These are phyloP conservation scores for Thermothelomyces thermophilus DNA, from an alignment of 2,329 filamentous ascomycete genomes.

Conservation along the genomic window DNA sequence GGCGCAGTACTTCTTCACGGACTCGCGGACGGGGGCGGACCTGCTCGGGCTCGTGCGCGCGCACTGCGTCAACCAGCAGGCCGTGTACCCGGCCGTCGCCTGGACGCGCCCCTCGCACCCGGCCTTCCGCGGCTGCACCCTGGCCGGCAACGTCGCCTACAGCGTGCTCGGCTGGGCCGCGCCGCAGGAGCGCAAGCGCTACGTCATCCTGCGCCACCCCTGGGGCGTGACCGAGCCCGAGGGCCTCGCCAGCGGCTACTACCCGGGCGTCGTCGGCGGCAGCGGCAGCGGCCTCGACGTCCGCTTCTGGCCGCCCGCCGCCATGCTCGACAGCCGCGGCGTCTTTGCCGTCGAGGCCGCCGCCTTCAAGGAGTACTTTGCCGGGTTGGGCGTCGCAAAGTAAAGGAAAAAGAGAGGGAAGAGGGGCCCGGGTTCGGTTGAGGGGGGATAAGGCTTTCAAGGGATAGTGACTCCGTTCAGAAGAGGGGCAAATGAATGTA, in stretches of 20 bases:
- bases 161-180: slow-evolving; percentile 38
- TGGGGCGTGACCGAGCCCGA: slow-evolving; percentile 39
- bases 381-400: slow-evolving; percentile 14
- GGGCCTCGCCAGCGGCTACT: slow-evolving; percentile 31
- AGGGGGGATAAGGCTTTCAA: no score
- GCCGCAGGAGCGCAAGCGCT: slow-evolving; percentile 22
- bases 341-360: slow-evolving; percentile 23
- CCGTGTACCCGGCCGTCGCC: slow-evolving; percentile 37
- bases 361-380: slow-evolving; percentile 19
- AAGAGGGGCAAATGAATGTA: no score
- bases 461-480: no score
- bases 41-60: slow-evolving; percentile 35
- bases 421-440: no score
- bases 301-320: slow-evolving; percentile 19
- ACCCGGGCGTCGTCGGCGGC: slow-evolving; percentile 28
- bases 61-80: slow-evolving; percentile 37
- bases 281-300: slow-evolving; percentile 32
- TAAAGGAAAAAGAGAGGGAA: background rate
- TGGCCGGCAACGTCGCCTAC: slow-evolving; percentile 41
- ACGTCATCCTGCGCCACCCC: slow-evolving; percentile 32
- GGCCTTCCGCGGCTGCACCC: slow-evolving; percentile 35
- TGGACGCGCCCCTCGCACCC: slow-evolving; percentile 36
- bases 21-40: slow-evolving; percentile 20
- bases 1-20: slow-evolving; percentile 9
- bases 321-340: slow-evolving; percentile 17